Base-by-base conservation (phyloP, 1,139 yeast genomes). In the Candida albicans region DNA sequence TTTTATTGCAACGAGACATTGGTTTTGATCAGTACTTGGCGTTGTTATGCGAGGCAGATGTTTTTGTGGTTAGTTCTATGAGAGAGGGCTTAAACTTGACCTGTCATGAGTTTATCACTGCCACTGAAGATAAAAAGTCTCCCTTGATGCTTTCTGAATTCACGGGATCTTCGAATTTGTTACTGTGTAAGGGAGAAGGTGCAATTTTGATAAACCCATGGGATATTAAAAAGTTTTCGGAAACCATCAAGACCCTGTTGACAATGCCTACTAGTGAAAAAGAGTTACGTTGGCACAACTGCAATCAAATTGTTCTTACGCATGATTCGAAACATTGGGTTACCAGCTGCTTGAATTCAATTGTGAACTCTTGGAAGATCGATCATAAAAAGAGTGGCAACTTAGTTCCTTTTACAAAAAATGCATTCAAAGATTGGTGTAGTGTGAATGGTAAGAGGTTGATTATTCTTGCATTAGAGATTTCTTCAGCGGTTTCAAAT, bases 11-110 rank as follows among this genome's bases (percentile, higher is more conserved):
- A 54, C 95, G 89, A 60, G 97, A 91, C 55, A 81, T 93, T 48
- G 91, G 83, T 29, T 93, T 88, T 60, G 85, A 84, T 45, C 98
- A 93, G 63, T 93, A 93, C 59, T 66, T 93, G 52, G 98, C 96
- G 0, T 68, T 93, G 44, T 78, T 87, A 44, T 72, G 84, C 37
- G 97, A 90, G 60, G 96, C 98, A 0, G 95, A 87, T 53, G 74
- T 81, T 2, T 93, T 93, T 61, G 82, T 87, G 30, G 96, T 93
- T 2, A 83, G 95, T 4, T 86, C 96, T 1, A 79, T 93, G 75
- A 82, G 99, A 59, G 99, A 95, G 64, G 99, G 99, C 14, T 87
- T 93, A 87, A 93, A 93, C 58, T 72, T 93, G 59, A 90, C 99
- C 0, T 90, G 97, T 56, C 99, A 95, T 59, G 99, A 93, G 62